Percentiles rank a stretch among this genome's conserved stretches.
These are phyloP conservation scores for Neltuma alba DNA, from an alignment of 306 rosid species.

Conservation along the genomic window DNA sequence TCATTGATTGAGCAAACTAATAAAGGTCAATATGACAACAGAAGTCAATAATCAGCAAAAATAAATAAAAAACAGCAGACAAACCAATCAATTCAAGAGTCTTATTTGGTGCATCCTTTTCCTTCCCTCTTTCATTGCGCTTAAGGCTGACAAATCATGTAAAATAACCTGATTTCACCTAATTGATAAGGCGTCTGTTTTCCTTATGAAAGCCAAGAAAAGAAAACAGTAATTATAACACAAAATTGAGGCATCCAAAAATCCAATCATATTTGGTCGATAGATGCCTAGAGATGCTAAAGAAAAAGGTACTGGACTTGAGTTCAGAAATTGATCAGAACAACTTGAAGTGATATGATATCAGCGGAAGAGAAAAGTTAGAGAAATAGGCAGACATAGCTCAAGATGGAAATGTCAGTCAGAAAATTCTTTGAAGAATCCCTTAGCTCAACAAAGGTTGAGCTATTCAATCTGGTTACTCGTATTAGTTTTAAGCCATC, in stretches of 20 bases:
- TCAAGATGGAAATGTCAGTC: not conserved
- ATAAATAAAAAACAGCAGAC: not conserved
- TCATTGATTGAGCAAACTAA: not conserved
- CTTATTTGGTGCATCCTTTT: not conserved
- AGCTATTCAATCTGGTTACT: not conserved
- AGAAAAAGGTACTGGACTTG: not conserved
- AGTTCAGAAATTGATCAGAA: slow-evolving; percentile 4
- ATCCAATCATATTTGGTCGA: not conserved
- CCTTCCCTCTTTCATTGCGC: not conserved
- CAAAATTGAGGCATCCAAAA: not conserved
- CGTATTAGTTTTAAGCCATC: not conserved
- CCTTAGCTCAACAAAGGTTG: not conserved
- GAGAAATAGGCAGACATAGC: not conserved
- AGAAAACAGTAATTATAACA: not conserved
- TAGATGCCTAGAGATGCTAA: not conserved
- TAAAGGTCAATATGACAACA: not conserved
- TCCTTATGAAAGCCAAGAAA: not conserved
- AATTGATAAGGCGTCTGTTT: not conserved
- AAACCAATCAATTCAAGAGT: not conserved
- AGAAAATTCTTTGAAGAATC: not conserved
- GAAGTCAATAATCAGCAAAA: not conserved
- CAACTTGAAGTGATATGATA: slow-evolving; percentile 6
- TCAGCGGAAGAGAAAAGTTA: not conserved
- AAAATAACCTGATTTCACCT: not conserved
- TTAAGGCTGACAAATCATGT: not conserved